A percentile compares a stretch with the other conserved stretches of the same genome.
These are phyloP conservation scores for Penicillium hesseltinei DNA, from an alignment of 2,329 filamentous ascomycete species.

Conservation along the genomic window DNA sequence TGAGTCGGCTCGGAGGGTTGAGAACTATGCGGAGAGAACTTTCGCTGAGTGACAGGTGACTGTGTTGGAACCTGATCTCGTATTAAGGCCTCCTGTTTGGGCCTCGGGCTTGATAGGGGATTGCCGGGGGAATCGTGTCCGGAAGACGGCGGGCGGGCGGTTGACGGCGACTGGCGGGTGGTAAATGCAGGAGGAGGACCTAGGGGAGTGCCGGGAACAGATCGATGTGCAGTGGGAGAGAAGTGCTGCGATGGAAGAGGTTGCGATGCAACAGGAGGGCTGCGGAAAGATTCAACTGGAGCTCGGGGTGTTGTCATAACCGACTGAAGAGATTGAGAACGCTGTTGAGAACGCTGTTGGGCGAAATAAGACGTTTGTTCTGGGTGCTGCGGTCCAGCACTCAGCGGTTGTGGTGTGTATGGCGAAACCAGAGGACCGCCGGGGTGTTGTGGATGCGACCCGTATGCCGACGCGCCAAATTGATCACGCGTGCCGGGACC, in stretches of 20 bases:
- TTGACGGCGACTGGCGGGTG: slow-evolving; percentile 37
- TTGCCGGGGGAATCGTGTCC: slow-evolving; percentile 36
- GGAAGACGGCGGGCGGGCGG: slow-evolving; percentile 38
- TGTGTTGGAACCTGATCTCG: slow-evolving; percentile 27
- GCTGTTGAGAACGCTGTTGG: slow-evolving; percentile 38
- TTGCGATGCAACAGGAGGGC: slow-evolving; percentile 34
- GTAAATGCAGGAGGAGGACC: slow-evolving; percentile 43
- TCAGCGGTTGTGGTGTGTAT: slow-evolving; percentile 39
- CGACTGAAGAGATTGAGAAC: slow-evolving; percentile 42
- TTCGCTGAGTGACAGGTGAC: slow-evolving; percentile 32
- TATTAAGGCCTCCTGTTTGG: slow-evolving; percentile 29
- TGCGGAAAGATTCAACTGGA: slow-evolving; percentile 36
- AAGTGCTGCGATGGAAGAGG: slow-evolving; percentile 35
- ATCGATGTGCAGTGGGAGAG: slow-evolving; percentile 39
- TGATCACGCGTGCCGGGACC: slow-evolving; percentile 37
- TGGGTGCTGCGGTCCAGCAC: slow-evolving; percentile 30
- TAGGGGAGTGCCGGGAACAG: slow-evolving; percentile 50
- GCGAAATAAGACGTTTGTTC: slow-evolving; percentile 40
- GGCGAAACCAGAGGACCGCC: slow-evolving; percentile 37
- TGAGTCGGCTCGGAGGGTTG: slow-evolving; percentile 30
- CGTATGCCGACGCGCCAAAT: slow-evolving; percentile 32
- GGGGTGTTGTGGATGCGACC: slow-evolving; percentile 28
- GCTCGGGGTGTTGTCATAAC: slow-evolving; percentile 36
- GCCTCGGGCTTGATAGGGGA: slow-evolving; percentile 34
- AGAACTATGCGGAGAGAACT: slow-evolving; percentile 44